phyloP scores from a whole-genome alignment of 305 asterid genomes.

The Plantago lanceolata region DNA sequence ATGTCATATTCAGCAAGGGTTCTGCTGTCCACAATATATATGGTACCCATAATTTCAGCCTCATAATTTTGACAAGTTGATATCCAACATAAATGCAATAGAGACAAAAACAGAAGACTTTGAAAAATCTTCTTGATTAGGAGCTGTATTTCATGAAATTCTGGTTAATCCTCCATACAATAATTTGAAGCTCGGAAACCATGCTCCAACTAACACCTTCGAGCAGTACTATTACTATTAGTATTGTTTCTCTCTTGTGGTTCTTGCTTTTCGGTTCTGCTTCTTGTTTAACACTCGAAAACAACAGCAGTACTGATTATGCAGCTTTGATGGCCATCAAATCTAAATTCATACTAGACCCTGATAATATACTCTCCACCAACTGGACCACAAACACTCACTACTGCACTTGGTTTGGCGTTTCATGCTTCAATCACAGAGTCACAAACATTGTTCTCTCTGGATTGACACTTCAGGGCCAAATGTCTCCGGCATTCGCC shows the following conservation, averaged over 20 bases:
- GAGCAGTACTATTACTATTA: no score
- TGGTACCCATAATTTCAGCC: no score
- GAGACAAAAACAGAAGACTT: no score
- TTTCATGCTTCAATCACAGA: slow-evolving; percentile 29
- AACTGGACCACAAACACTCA: slow-evolving; percentile 34
- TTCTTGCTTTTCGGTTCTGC: not conserved
- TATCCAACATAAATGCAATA: no score
- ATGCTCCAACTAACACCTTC: no score
- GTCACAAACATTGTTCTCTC: slow-evolving; percentile 28
- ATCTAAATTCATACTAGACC: slow-evolving; percentile 21
- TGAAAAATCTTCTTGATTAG: no score
- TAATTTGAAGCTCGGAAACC: not conserved
- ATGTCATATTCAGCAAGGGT: no score
- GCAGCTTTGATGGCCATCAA: slow-evolving; percentile 31
- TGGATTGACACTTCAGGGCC: slow-evolving; percentile 30
- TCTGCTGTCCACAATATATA: no score
- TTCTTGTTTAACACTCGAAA: not conserved
- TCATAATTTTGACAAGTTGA: no score
- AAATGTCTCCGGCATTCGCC: slow-evolving; percentile 18
- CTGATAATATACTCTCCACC: slow-evolving; percentile 22
- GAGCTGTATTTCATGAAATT: slow-evolving; percentile 75
- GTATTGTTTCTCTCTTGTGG: no score
- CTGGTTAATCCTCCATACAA: not conserved
- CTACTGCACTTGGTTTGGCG: slow-evolving; percentile 37
- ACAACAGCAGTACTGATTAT: slow-evolving; percentile 23